Percentiles rank a stretch among this genome's conserved stretches.
Evolutionary conservation across 139 green algal species (phyloP).

Genomic region (Picochlorum sp.): DNA sequence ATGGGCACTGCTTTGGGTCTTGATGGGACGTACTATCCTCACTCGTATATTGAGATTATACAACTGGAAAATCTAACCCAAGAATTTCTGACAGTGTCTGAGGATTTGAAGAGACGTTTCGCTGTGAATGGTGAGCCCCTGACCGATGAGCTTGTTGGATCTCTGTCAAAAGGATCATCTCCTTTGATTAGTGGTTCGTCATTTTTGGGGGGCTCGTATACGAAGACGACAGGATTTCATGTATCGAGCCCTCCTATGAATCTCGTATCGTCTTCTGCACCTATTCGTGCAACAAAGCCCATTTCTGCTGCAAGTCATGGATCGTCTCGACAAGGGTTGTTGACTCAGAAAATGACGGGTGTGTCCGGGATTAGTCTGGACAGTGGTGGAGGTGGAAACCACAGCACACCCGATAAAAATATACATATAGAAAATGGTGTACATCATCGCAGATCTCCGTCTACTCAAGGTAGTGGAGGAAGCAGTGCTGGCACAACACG

Average conservation of each 20-base stretch:
- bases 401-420: neutral
- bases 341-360: conserved; percentile 8
- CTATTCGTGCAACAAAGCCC: neutral
- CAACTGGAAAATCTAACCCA: conserved; percentile 61
- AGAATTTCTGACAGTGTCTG: conserved; percentile 62
- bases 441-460: neutral
- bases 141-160: conserved; percentile 35
- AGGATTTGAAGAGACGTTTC: conserved; percentile 58
- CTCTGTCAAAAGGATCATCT: conserved; percentile 14
- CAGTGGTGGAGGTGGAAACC: neutral
- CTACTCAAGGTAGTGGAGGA: neutral
- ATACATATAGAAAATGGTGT: neutral
- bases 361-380: neutral
- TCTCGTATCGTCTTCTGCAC: neutral
- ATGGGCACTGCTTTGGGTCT: conserved; percentile 64
- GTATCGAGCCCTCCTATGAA: conserved; percentile 4
- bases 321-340: neutral
- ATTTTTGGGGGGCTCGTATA: conserved; percentile 6
- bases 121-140: conserved; percentile 45
- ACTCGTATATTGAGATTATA: conserved; percentile 91
- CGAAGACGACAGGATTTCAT: conserved; percentile 27
- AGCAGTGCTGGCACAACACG: conserved; percentile 7
- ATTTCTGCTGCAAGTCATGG: neutral
- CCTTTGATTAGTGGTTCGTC: conserved; percentile 3
- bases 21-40: conserved; percentile 74